Conservation (phyloP, 208 protist genomes). For the Trypanosoma theileri region DNA sequence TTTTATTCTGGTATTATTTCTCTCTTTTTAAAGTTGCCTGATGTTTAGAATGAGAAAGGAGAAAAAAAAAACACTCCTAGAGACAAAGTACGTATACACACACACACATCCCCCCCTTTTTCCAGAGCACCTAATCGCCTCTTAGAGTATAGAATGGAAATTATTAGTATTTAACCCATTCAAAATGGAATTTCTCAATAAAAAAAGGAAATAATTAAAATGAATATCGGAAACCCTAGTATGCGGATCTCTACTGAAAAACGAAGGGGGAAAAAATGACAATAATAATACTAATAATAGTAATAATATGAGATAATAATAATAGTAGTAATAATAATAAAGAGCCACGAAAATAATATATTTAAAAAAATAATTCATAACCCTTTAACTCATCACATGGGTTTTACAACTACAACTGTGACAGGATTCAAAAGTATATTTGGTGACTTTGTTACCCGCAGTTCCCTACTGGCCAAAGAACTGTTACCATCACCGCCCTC, state of each 20-base stretch:
- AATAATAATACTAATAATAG: background rate
- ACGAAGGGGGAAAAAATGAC: background rate
- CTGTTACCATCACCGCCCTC: conserved; percentile 49
- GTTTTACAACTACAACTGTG: conserved; percentile 36
- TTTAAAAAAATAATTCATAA: conserved; percentile 6
- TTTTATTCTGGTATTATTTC: too few relatives aligned
- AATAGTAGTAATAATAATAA: background rate
- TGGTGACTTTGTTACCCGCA: conserved; percentile 61
- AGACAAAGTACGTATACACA: too few relatives aligned
- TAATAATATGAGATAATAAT: conserved; percentile 11
- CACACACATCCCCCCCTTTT: too few relatives aligned
- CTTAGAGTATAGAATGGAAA: too few relatives aligned
- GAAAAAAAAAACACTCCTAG: too few relatives aligned
- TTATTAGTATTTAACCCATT: too few relatives aligned
- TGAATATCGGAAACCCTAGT: too few relatives aligned
- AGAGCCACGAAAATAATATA: background rate
- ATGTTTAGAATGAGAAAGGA: too few relatives aligned
- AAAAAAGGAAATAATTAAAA: too few relatives aligned
- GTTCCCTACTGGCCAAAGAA: conserved; percentile 63
- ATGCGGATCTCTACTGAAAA: background rate
- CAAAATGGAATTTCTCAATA: too few relatives aligned
- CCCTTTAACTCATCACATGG: conserved; percentile 10
- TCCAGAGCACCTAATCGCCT: too few relatives aligned
- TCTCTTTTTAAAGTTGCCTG: too few relatives aligned
- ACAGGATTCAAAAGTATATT: conserved; percentile 56